Percentiles rank a stretch among this genome's conserved stretches.
Conservation (phyloP, 2,329 filamentous ascomycete species). For the Blastomyces emzantsi region DNA sequence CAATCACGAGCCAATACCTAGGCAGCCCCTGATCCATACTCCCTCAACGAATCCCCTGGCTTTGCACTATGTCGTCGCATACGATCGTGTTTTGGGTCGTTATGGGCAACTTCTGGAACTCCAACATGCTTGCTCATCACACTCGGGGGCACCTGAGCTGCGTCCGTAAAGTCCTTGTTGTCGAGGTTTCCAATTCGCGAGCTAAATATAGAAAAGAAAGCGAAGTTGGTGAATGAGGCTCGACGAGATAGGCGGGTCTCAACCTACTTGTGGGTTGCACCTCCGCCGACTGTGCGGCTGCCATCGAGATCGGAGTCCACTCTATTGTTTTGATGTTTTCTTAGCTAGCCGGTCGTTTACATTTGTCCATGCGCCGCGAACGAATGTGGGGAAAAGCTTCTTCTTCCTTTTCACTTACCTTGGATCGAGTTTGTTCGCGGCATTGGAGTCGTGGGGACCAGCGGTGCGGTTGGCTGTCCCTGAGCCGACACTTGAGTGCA, state of each 20-base stretch:
- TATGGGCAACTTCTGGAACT: constrained; percentile 40
- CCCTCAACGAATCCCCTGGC: constrained; percentile 3
- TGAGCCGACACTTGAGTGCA: constrained; percentile 8
- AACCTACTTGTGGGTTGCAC: constrained; percentile 8
- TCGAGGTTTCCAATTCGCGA: background rate
- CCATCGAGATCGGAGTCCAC: constrained; percentile 8
- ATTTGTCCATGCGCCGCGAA: background rate
- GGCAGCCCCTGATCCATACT: constrained; percentile 2
- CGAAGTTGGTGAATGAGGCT: background rate
- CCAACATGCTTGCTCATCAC: constrained; percentile 43
- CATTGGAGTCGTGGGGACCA: constrained; percentile 18
- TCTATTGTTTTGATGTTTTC: background rate
- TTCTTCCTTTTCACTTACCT: background rate
- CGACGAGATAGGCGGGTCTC: background rate
- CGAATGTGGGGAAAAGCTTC: no score
- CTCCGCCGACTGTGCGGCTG: constrained; percentile 8
- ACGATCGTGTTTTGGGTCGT: constrained; percentile 37
- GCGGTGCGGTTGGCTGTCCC: constrained; percentile 12
- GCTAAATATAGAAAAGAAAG: background rate
- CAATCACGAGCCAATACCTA: background rate
- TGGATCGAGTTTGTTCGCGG: constrained; percentile 27
- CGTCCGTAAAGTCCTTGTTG: constrained; percentile 45
- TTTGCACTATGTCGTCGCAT: constrained; percentile 39
- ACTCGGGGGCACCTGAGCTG: constrained; percentile 50
- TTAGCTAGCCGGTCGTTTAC: background rate